Percentiles rank a stretch among this genome's conserved stretches.
Evolutionary conservation across 2,329 filamentous ascomycete genomes (phyloP).

Genomic region (Ramularia endophylla): DNA sequence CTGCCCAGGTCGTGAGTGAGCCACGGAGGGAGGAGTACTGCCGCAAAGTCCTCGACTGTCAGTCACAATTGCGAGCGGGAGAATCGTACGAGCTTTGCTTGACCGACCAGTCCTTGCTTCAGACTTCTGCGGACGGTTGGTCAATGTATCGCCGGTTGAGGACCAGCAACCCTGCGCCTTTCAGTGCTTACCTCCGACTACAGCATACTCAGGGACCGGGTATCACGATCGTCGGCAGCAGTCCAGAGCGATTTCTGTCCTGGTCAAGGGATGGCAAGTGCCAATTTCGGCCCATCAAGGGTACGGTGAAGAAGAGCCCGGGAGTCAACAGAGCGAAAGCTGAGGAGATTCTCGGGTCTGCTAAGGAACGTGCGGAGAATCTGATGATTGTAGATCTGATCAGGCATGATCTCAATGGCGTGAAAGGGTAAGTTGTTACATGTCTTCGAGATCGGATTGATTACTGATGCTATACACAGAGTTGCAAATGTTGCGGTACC

Average conservation of each 20-base stretch:
- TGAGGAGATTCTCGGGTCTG: constrained; percentile 63
- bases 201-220: constrained; percentile 32
- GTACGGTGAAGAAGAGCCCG: constrained; percentile 76
- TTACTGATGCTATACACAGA: constrained; percentile 5
- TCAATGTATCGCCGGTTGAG: constrained; percentile 66
- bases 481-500: constrained; percentile 60
- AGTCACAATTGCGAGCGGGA: constrained; percentile 66
- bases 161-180: constrained; percentile 70
- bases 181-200: constrained; percentile 74
- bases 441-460: no score
- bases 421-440: constrained; percentile 59
- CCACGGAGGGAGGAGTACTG: constrained; percentile 48
- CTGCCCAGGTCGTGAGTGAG: constrained; percentile 12
- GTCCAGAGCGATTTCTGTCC: constrained; percentile 81
- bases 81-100: constrained; percentile 84
- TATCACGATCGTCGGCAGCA: constrained; percentile 69
- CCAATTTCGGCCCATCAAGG: constrained; percentile 92
- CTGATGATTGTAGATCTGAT: constrained; percentile 98
- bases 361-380: constrained; percentile 92
- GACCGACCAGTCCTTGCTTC: constrained; percentile 66
- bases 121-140: constrained; percentile 47
- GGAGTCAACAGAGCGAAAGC: constrained; percentile 67
- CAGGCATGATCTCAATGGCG: constrained; percentile 84
- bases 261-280: constrained; percentile 57
- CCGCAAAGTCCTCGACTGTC: constrained; percentile 60